Percentiles rank a stretch among this genome's conserved stretches.
Conservation (phyloP, 768 basidiomycete genomes). For the Mycena amicta region DNA sequence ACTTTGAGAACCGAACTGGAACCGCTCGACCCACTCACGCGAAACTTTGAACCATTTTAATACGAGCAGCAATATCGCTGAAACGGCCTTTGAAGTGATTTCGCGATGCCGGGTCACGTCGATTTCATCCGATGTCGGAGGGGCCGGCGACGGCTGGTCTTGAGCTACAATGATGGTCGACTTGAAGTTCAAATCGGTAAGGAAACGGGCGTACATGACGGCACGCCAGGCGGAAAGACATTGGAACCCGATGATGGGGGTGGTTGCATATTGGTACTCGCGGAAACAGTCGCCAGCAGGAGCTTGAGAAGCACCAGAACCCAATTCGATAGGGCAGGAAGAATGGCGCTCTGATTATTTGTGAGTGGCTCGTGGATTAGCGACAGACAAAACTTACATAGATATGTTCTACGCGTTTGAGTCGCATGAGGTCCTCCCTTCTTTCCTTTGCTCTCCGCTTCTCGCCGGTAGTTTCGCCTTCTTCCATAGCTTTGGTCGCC, state of each 20-base stretch:
- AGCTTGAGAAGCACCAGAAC: slow-evolving; percentile 93
- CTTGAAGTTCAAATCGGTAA: not conserved
- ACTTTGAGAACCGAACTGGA: not conserved
- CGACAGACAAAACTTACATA: slow-evolving; percentile 67
- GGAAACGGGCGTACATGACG: slow-evolving; percentile 56
- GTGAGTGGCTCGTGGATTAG: no score
- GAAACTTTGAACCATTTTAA: slow-evolving; percentile 99
- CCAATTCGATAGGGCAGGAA: slow-evolving; percentile 86
- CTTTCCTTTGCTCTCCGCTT: slow-evolving; percentile 66
- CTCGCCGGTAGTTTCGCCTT: slow-evolving; percentile 53
- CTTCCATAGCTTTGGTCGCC: slow-evolving; percentile 51
- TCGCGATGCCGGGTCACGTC: slow-evolving; percentile 95
- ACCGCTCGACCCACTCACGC: slow-evolving; percentile 57
- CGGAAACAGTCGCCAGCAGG: slow-evolving; percentile 89
- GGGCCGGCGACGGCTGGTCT: slow-evolving; percentile 63
- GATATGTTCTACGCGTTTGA: slow-evolving; percentile 89
- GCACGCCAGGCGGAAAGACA: slow-evolving; percentile 70
- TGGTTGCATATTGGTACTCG: slow-evolving; percentile 62
- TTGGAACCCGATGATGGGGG: slow-evolving; percentile 71
- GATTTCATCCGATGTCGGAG: slow-evolving; percentile 85
- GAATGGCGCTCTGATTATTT: slow-evolving; percentile 76
- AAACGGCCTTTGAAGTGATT: slow-evolving; percentile 96
- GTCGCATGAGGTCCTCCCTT: slow-evolving; percentile 80
- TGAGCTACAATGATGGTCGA: slow-evolving; percentile 42
- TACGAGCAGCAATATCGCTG: slow-evolving; percentile 86